Evolutionary conservation across 129 eudicot genomes (phyloP).

Genomic region (Heracleum sosnowskyi): DNA sequence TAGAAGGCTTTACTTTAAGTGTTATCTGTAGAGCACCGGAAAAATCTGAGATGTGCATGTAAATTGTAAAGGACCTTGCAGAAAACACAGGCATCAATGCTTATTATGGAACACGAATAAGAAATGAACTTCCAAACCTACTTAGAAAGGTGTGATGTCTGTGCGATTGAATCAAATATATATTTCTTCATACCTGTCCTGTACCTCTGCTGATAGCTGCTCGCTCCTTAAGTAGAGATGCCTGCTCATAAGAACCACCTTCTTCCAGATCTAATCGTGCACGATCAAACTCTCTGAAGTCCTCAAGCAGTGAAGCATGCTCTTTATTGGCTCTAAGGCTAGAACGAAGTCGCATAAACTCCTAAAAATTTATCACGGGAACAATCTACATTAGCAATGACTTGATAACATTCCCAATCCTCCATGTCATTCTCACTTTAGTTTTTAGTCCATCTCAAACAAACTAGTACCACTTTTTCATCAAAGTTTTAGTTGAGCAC

Average conservation of each 20-base stretch:
- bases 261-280: conserved; percentile 88
- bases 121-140: conserved; percentile 1
- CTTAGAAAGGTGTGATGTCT: not conserved
- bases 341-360: conserved; percentile 74
- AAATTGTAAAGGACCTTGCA: not conserved
- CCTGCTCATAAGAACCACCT: conserved; percentile 67
- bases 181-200: conserved; percentile 56
- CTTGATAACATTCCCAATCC: not conserved
- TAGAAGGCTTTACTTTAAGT: not conserved
- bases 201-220: conserved; percentile 66
- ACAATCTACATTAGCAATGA: not conserved
- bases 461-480: not conserved
- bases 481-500: not conserved
- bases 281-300: conserved; percentile 86
- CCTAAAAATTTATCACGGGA: conserved; percentile 35
- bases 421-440: not conserved
- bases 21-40: not conserved
- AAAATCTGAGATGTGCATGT: not conserved
- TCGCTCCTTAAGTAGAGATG: conserved; percentile 84
- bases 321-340: conserved; percentile 93
- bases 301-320: conserved; percentile 93
- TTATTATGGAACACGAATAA: not conserved
- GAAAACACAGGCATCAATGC: not conserved
- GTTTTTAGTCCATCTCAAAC: not conserved
- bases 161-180: not conserved